Evolutionary conservation across 2,329 filamentous ascomycete species (phyloP).

Genomic region (Blastomyces parvus): DNA sequence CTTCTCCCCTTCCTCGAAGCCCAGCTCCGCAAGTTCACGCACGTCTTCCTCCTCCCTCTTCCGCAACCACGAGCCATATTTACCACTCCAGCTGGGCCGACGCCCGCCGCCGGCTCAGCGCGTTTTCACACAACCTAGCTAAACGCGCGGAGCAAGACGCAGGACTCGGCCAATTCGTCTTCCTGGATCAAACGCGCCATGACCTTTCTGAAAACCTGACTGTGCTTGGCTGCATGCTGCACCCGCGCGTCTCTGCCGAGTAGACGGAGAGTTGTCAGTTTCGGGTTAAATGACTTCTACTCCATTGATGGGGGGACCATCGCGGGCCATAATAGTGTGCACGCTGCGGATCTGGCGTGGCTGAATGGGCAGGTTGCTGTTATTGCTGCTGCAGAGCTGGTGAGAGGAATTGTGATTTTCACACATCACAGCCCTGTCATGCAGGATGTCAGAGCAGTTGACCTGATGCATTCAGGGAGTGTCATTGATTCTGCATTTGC

Average conservation of each 20-base stretch:
- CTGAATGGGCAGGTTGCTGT: constrained; percentile 29
- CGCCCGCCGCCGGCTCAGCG: constrained; percentile 17
- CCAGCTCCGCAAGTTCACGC: constrained; percentile 42
- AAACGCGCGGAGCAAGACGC: constrained; percentile 11
- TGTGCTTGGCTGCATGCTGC: constrained; percentile 43
- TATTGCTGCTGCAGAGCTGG: constrained; percentile 24
- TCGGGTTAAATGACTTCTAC: constrained; percentile 46
- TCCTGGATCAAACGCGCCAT: constrained; percentile 34
- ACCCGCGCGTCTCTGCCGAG: constrained; percentile 38
- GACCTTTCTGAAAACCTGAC: constrained; percentile 31
- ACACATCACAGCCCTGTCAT: constrained; percentile 31
- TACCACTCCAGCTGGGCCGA: constrained; percentile 27
- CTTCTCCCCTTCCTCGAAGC: constrained; percentile 40
- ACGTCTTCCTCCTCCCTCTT: constrained; percentile 45
- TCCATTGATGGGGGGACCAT: constrained; percentile 33
- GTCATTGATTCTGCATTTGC: constrained; percentile 31
- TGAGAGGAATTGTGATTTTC: constrained; percentile 31
- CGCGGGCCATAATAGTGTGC: constrained; percentile 24
- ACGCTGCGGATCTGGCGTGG: constrained; percentile 31
- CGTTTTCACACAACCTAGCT: constrained; percentile 21
- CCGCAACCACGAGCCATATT: constrained; percentile 52
- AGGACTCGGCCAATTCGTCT: constrained; percentile 28
- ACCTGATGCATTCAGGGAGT: constrained; percentile 28
- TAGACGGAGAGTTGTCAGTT: constrained; percentile 31
- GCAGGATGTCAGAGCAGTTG: constrained; percentile 19